Evolutionary conservation across 306 rosid genomes (phyloP), one percentile per base, ranked within the genome.

Genomic region (apple (Malus domestica)): DNA sequence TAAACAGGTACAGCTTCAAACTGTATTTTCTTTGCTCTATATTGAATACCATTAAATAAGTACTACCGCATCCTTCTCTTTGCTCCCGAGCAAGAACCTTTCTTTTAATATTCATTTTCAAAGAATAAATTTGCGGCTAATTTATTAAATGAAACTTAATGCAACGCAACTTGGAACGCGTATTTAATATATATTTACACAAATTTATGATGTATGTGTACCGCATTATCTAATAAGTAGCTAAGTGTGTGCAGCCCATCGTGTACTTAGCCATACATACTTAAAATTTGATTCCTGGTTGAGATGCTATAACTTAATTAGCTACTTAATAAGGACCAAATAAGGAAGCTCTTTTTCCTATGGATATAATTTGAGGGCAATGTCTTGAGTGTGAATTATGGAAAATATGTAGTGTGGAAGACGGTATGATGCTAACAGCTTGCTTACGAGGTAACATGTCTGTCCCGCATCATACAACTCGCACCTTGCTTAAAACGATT

Each of bases 1-100:
- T 71, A 77, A 88, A 40, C 91, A 93, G 98, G 98, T 93, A 63
- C 59, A 79, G 69, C 79, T 71, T 35, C 9, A 13, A 63, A 73
- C 69, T 13, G 61, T 15, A 18, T 49, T 61, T 40, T 65, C 72
- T 79, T 71, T 73, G 33, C 46, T 20, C 33, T 15, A 38, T 73
- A 67, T 58, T 45, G 25, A 45, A 19, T 78, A 55, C 9, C 18
- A 1, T 67, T 66, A 25, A 57, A 16, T 58, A 49, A 3, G 46
- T 29, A 68, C 59, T 54, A 12, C 63, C 63, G 4, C 12, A 58
- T 9, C 10, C 10, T 54, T 51, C 32, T 42, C 45, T 3, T 42
- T 42, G 3, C 45, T 42, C 45, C 45, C 45, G 3, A 49, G 54
- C 38, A 58, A 13, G 67, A 25, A 4, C 59, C 4, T 64, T 78